Evolutionary conservation across 192 early-diverging fungal genomes (phyloP).

Genomic region (Glomus cerebriforme): DNA sequence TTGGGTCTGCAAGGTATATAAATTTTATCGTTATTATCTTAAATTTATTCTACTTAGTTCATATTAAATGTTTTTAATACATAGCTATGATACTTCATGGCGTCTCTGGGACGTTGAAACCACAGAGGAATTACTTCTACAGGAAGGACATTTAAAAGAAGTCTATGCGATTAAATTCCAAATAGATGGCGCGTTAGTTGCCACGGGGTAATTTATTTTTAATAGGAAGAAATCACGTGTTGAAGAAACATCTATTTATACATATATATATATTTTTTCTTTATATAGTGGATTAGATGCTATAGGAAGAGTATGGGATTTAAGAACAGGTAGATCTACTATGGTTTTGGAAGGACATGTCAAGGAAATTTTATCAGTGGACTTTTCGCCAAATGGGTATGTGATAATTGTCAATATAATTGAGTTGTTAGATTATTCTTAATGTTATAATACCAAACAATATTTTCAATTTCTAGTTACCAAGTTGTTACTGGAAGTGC

Average conservation of each 20-base stretch:
- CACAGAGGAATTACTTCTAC: conserved; percentile 75
- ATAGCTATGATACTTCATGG: conserved; percentile 87
- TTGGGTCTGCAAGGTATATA: conserved; percentile 63
- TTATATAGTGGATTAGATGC: conserved; percentile 79
- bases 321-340: conserved; percentile 87
- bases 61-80: neutral
- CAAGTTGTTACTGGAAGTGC: conserved; percentile 89
- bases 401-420: neutral
- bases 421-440: neutral
- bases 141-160: conserved; percentile 94
- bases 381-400: conserved; percentile 89
- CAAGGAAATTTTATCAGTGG: conserved; percentile 82
- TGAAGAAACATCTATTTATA: too few relatives aligned
- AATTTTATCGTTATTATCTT: neutral
- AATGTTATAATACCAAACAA: neutral
- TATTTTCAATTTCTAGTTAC: conserved; percentile 47
- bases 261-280: neutral
- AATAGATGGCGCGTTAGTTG: conserved; percentile 85
- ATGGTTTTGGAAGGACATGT: conserved; percentile 91
- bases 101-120: conserved; percentile 92
- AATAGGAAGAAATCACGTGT: too few relatives aligned
- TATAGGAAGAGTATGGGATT: conserved; percentile 94
- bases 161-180: conserved; percentile 94
- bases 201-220: conserved; percentile 65
- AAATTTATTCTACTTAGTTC: conserved; percentile 24